Conservation (phyloP, 495 filamentous ascomycete genomes). For the Trichocladium uniseriatum region DNA sequence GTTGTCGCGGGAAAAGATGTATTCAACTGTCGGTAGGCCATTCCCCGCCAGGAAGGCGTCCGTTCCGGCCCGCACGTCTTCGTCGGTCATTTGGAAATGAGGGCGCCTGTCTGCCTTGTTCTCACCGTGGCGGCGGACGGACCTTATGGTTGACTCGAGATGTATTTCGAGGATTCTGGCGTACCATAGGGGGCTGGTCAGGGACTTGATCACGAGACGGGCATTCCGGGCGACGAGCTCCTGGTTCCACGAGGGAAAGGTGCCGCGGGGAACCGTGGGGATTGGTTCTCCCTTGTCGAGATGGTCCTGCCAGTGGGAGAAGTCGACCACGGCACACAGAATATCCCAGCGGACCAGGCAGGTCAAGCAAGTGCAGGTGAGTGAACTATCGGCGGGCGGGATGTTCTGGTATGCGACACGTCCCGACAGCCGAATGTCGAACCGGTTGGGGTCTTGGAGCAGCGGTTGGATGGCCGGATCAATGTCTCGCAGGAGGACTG, state of each 20-base stretch:
- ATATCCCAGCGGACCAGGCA: constrained; percentile 46
- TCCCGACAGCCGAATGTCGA: constrained; percentile 29
- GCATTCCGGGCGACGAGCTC: constrained; percentile 31
- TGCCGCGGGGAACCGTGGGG: constrained; percentile 39
- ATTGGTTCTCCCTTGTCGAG: constrained; percentile 44
- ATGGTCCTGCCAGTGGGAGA: constrained; percentile 44
- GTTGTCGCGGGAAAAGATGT: constrained; percentile 43
- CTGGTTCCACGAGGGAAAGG: constrained; percentile 37
- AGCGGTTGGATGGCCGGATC: constrained; percentile 25
- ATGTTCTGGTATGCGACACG: constrained; percentile 43
- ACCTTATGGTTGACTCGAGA: constrained; percentile 38
- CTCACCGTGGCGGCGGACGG: constrained; percentile 39
- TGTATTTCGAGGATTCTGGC: constrained; percentile 43
- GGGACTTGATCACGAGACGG: constrained; percentile 31
- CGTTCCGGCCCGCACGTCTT: constrained; percentile 32
- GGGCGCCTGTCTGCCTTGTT: constrained; percentile 38
- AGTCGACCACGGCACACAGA: constrained; percentile 42
- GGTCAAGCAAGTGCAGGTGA: constrained; percentile 44
- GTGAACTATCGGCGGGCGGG: constrained; percentile 25
- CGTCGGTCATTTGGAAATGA: constrained; percentile 40
- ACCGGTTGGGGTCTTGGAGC: constrained; percentile 29
- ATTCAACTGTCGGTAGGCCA: constrained; percentile 40
- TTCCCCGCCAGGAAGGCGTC: constrained; percentile 39
- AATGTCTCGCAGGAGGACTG: constrained; percentile 33
- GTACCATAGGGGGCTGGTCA: constrained; percentile 39